These are phyloP conservation scores for Candida dajiaensis DNA, from an alignment of 805 yeast genomes.

Conservation along the genomic window DNA sequence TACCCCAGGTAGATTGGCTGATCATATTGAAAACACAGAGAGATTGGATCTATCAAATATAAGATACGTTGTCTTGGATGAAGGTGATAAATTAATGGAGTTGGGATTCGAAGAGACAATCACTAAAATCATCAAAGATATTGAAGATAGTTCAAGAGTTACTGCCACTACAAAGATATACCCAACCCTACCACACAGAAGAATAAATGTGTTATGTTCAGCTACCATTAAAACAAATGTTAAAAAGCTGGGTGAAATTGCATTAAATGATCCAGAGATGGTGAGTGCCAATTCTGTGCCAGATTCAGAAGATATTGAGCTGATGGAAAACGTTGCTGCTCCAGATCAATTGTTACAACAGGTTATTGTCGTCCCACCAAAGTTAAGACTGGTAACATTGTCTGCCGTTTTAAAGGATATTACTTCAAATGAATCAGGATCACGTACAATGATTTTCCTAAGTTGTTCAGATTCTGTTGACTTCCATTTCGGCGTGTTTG, in stretches of 20 bases:
- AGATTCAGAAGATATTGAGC: slow-evolving; percentile 22
- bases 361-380: slow-evolving; percentile 84
- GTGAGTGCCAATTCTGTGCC: slow-evolving; percentile 34
- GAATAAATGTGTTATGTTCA: slow-evolving; percentile 83
- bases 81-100: slow-evolving; percentile 94
- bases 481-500: slow-evolving; percentile 75
- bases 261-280: slow-evolving; percentile 70
- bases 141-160: slow-evolving; percentile 40
- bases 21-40: slow-evolving; percentile 87
- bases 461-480: slow-evolving; percentile 97
- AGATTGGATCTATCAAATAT: slow-evolving; percentile 67
- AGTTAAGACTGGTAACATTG: slow-evolving; percentile 77
- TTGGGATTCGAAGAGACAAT: slow-evolving; percentile 95
- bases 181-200: slow-evolving; percentile 57
- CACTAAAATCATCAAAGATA: slow-evolving; percentile 58
- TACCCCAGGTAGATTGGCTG: slow-evolving; percentile 94
- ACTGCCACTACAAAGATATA: slow-evolving; percentile 31
- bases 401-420: slow-evolving; percentile 57
- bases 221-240: slow-evolving; percentile 88
- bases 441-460: slow-evolving; percentile 75
- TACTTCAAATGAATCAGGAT: slow-evolving; percentile 28
- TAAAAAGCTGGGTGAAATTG: slow-evolving; percentile 70
- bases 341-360: slow-evolving; percentile 90
- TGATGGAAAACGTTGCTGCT: slow-evolving; percentile 40
- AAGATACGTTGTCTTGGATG: slow-evolving; percentile 88